A percentile compares a stretch with the other conserved stretches of the same genome.
These are phyloP conservation scores for Ophiocordyceps australis DNA, from an alignment of 2,329 filamentous ascomycete genomes.

Conservation along the genomic window DNA sequence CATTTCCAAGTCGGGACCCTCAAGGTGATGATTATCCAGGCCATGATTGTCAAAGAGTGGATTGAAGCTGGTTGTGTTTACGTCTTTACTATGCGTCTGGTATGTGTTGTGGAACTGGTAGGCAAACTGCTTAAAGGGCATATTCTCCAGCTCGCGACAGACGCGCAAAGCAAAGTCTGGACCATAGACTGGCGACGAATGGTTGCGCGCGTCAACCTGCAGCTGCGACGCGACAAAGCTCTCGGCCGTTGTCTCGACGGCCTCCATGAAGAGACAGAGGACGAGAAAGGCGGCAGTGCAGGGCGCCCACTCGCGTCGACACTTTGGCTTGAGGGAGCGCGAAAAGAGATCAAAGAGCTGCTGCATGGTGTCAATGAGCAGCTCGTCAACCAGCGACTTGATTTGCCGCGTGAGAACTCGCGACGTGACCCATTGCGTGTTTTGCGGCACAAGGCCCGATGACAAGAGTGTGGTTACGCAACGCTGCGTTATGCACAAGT, in stretches of 20 bases:
- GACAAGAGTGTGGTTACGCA: constrained; percentile 21
- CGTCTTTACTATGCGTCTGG: constrained; percentile 34
- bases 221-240: constrained; percentile 31
- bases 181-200: constrained; percentile 16
- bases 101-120: constrained; percentile 43
- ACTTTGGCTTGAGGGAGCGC: constrained; percentile 34
- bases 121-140: constrained; percentile 41
- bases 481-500: constrained; percentile 29
- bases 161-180: constrained; percentile 25
- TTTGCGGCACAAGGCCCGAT: constrained; percentile 23
- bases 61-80: constrained; percentile 31
- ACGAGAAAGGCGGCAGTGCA: constrained; percentile 37
- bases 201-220: constrained; percentile 24
- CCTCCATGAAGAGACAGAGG: constrained; percentile 40
- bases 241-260: constrained; percentile 33
- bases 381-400: constrained; percentile 36
- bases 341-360: constrained; percentile 32
- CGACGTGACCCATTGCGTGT: constrained; percentile 26
- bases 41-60: constrained; percentile 28
- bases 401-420: constrained; percentile 37
- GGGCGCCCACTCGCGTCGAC: constrained; percentile 33
- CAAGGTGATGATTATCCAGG: constrained; percentile 24
- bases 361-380: constrained; percentile 31
- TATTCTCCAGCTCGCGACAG: constrained; percentile 33
- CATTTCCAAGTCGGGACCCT: constrained; percentile 24